These are phyloP conservation scores for Blastomyces silverae DNA, from an alignment of 2,329 filamentous ascomycete species.

Conservation along the genomic window DNA sequence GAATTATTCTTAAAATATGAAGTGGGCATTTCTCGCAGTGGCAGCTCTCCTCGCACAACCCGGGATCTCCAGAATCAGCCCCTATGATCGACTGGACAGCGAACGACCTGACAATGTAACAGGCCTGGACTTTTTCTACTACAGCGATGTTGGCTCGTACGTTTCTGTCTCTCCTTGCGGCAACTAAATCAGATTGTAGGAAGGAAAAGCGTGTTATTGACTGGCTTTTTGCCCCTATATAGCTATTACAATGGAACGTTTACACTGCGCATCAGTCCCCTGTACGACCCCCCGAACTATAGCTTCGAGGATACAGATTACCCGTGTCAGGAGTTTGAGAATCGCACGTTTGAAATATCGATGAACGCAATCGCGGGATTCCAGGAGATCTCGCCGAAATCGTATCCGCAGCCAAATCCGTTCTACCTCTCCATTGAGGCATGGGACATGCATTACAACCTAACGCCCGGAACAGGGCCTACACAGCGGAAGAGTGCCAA, in stretches of 20 bases:
- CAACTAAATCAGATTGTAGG: neutral
- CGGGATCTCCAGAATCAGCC: neutral
- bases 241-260: neutral
- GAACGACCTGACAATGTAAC: neutral
- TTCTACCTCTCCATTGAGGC: constrained; percentile 1
- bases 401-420: neutral
- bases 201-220: neutral
- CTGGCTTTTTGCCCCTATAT: neutral
- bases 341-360: neutral
- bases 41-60: neutral
- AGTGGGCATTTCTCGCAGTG: neutral
- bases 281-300: neutral
- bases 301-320: neutral
- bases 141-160: neutral
- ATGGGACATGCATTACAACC: neutral
- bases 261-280: neutral
- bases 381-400: neutral
- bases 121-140: neutral
- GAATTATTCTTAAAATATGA: neutral
- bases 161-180: neutral
- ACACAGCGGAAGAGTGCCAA: neutral
- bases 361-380: neutral
- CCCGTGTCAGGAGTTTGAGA: neutral
- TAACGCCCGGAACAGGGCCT: neutral
- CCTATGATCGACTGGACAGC: neutral